Evolutionary conservation across 2,329 filamentous ascomycete species (phyloP), one percentile per base, ranked within the genome.

Genomic region (Ceratocystis smalleyi): DNA sequence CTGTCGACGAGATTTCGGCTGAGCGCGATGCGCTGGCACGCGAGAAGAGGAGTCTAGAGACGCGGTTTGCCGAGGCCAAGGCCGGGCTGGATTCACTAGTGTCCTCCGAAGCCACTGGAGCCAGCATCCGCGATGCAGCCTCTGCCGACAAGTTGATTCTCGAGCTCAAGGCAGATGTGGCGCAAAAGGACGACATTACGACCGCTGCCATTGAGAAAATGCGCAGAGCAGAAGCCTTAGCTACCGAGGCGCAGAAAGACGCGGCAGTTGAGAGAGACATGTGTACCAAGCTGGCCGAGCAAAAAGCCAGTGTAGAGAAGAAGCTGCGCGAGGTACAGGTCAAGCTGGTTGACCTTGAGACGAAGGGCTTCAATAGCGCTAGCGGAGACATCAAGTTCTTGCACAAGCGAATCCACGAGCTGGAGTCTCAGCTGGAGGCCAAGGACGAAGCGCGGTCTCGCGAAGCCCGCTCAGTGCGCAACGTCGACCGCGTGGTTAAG

Each of bases 341-440:
- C 63, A 85, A 85, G 71, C 83, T 95, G 64, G 87, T 99, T 62
- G 94, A 97, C 72, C 80, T 97, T 7, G 92, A 99, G 77, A 97
- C 94, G 54, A 97, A 97, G 78, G 91, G 91, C 63, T 97, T 95
- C 76, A 94, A 91, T 22, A 95, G 87, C 68, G 89, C 89, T 27
- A 96, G 91, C 73, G 90, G 96, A 71, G 92, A 97, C 75, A 89
- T 97, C 69, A 88, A 94, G 71, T 97, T 96, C 77, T 76, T 97
- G 71, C 89, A 96, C 75, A 92, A 91, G 71, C 84, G 92, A 61
- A 90, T 99, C 69, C 91, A 96, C 77, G 92, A 97, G 88, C 87
- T 99, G 70, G 92, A 99, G 75, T 83, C 84, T 27, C 87, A 92
- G 68, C 83, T 96, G 32, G 91, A 96, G 73, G 80, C 86, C 27